Evolutionary conservation across 1,284 basidiomycete genomes (phyloP).

Genomic region (Cystobasidium slooffiae): DNA sequence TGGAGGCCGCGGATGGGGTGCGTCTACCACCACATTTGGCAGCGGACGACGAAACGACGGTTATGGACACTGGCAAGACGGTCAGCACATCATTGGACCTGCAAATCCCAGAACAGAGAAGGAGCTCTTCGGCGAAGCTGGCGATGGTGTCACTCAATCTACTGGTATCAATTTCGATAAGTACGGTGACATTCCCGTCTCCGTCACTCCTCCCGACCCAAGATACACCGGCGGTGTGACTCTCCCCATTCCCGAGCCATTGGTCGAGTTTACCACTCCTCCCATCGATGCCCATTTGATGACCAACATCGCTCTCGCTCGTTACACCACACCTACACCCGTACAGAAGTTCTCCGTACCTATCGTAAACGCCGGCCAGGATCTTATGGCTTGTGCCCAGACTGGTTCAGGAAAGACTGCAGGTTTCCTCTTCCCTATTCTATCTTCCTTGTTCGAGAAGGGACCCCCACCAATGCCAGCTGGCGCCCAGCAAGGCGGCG

Average conservation of each 20-base stretch:
- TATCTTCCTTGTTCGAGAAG: conserved; percentile 86
- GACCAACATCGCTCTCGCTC: conserved; percentile 91
- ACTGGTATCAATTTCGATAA: conserved; percentile 99
- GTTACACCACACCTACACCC: conserved; percentile 92
- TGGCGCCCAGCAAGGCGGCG: conserved; percentile 56
- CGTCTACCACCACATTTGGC: conserved; percentile 6
- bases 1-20: conserved; percentile 28
- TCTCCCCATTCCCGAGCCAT: conserved; percentile 79
- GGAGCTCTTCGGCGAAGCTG: conserved; percentile 89
- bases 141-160: conserved; percentile 70
- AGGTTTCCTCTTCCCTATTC: conserved; percentile 98
- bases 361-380: conserved; percentile 86
- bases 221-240: conserved; percentile 35
- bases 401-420: conserved; percentile 99
- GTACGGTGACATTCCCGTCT: conserved; percentile 99
- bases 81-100: conserved; percentile 77
- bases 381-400: conserved; percentile 99
- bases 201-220: conserved; percentile 85
- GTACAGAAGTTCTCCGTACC: conserved; percentile 99
- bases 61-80: conserved; percentile 84
- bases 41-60: conserved; percentile 56
- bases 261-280: conserved; percentile 82
- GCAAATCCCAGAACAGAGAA: conserved; percentile 88
- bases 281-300: conserved; percentile 91
- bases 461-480: conserved; percentile 76